Evolutionary conservation across 2,329 filamentous ascomycete species (phyloP), one percentile per base, ranked within the genome.

Genomic region (Fusarium clavum): DNA sequence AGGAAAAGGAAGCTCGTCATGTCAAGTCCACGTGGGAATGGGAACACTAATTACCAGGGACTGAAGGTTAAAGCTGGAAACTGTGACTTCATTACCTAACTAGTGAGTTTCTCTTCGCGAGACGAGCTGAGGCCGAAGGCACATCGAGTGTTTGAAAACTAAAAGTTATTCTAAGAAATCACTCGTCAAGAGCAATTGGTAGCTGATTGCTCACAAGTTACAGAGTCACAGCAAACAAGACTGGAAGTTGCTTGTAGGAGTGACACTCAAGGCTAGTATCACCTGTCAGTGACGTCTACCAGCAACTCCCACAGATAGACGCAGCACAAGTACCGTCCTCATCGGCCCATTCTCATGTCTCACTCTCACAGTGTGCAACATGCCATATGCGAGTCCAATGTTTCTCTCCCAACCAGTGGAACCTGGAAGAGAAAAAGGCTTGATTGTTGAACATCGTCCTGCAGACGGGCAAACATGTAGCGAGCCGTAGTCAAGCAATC

Each of bases 1-100:
- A 54, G 46, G 58, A 53, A 22, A 48, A 61, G 62, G 20, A 70
- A 38, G 41, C 24, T 27, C 44, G 34, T 32, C 52, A 70, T 70
- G 57, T 18, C 53, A 68, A 20, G 16, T 29, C 67, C 67, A 70
- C 67, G 67, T 70, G 67, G 67, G n/a, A 46, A 52, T 30, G 41
- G 55, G n/a, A 25, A 45, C 18, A 66, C 55, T 16, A 24, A 40
- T 29, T 43, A 12, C 20, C 27, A 54, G 49, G 54, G 25, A 55
- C 56, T 34, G n/a, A 59, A 32, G 24, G 30, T 41, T 43, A 24
- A 41, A n/a, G 24, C 12, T 53, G 29, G 11, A 22, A 34, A 24
- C 29, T 22, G 9, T 32, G n/a, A 40, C 16, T 25, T 48, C 2
- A n/a, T 38, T 38, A 38, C 10, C 10, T n/a, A 9, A 34, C 22